Evolutionary conservation across 1,284 basidiomycete species (phyloP).

Genomic region (Lignosus rhinocerotis): DNA sequence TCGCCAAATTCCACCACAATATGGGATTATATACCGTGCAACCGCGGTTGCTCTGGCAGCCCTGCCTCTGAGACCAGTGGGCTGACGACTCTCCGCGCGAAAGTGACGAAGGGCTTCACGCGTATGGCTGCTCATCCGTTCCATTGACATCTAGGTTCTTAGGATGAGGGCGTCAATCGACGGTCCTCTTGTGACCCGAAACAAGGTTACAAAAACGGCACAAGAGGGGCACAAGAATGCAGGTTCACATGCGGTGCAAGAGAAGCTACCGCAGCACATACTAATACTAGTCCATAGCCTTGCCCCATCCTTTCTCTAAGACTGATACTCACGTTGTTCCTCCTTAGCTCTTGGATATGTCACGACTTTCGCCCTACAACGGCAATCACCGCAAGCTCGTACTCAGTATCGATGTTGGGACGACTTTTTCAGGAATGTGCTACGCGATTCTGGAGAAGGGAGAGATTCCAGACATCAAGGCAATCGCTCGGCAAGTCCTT

Average conservation of each 20-base stretch:
- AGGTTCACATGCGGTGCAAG: background rate
- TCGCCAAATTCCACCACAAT: too few species aligned
- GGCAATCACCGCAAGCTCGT: slow-evolving; percentile 39
- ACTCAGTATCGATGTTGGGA: slow-evolving; percentile 54
- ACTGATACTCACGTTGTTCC: background rate
- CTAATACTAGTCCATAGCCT: background rate
- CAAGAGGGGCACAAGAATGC: background rate
- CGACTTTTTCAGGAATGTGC: slow-evolving; percentile 52
- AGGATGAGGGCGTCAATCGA: too few species aligned
- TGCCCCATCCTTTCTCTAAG: background rate
- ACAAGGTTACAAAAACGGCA: background rate
- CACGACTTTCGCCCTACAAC: background rate
- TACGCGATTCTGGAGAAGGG: slow-evolving; percentile 48
- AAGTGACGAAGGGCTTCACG: too few species aligned
- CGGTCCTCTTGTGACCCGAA: background rate
- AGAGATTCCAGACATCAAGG: slow-evolving; percentile 40
- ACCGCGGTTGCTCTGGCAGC: too few species aligned
- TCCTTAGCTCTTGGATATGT: background rate
- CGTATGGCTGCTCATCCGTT: too few species aligned
- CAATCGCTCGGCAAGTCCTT: background rate
- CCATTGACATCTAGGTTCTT: too few species aligned
- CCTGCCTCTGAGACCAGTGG: too few species aligned
- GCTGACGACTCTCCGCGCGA: too few species aligned
- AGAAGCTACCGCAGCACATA: background rate
- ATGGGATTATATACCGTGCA: too few species aligned